Percentiles rank a stretch among this genome's conserved stretches.
Evolutionary conservation across 2,329 filamentous ascomycete species (phyloP).

Genomic region (Xylariales sp.): DNA sequence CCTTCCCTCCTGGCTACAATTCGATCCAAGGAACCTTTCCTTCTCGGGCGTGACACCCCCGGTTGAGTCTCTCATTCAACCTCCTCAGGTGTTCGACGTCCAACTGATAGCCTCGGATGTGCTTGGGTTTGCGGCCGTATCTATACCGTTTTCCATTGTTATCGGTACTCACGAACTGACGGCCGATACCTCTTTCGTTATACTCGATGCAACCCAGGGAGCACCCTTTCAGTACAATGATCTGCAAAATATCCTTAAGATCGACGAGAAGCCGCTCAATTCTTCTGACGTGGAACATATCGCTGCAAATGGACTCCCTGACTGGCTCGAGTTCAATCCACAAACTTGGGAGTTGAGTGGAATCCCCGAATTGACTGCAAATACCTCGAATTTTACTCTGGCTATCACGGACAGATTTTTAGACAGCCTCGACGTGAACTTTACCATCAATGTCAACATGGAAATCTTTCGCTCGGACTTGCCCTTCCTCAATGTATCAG

Average conservation of each 20-base stretch:
- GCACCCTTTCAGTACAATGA: conserved; percentile 46
- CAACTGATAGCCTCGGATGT: conserved; percentile 74
- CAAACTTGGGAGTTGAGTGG: conserved; percentile 60
- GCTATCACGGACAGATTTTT: conserved; percentile 54
- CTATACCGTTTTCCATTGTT: conserved; percentile 63
- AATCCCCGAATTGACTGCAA: conserved; percentile 53
- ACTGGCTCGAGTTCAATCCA: conserved; percentile 66
- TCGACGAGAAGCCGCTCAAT: conserved; percentile 52
- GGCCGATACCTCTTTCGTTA: conserved; percentile 53
- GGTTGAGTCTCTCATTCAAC: conserved; percentile 56
- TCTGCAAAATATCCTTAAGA: conserved; percentile 45
- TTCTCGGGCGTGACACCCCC: conserved; percentile 71
- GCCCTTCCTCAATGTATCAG: conserved; percentile 22
- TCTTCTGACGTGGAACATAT: conserved; percentile 47
- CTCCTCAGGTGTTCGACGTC: conserved; percentile 68
- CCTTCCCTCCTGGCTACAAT: conserved; percentile 79
- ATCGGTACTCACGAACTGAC: conserved; percentile 67
- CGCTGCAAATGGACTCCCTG: conserved; percentile 48
- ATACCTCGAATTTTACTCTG: conserved; percentile 59
- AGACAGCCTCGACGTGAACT: conserved; percentile 53
- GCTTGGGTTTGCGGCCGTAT: conserved; percentile 66
- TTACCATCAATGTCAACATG: conserved; percentile 29
- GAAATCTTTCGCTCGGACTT: conserved; percentile 24
- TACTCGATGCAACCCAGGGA: conserved; percentile 53
- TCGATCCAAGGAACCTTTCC: conserved; percentile 57